phyloP scores from a whole-genome alignment of 2,329 filamentous ascomycete species.

The Epichloe baconii region DNA sequence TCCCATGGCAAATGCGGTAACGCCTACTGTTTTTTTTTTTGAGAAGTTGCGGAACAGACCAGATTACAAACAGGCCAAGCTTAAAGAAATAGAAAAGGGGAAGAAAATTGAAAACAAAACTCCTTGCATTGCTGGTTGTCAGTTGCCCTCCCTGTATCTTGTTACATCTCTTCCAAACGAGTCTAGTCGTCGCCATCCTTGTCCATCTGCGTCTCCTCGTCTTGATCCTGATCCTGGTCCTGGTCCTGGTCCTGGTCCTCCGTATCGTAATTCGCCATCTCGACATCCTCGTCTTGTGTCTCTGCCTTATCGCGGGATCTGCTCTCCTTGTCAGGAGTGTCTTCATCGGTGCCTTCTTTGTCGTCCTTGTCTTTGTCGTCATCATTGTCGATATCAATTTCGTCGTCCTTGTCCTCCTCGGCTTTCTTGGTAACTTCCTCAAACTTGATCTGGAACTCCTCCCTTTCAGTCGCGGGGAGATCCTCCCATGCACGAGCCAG shows the following conservation, averaged over 20 bases:
- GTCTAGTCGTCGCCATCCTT: slow-evolving; percentile 16
- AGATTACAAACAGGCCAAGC: too few relatives aligned
- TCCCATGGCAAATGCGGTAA: too few relatives aligned
- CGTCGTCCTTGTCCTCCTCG: slow-evolving; percentile 16
- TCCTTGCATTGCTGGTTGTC: neutral
- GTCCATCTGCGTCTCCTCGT: slow-evolving; percentile 18
- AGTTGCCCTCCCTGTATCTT: neutral
- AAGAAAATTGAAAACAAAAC: neutral
- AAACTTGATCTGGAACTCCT: slow-evolving; percentile 30
- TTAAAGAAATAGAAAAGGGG: neutral
- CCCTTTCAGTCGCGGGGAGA: slow-evolving; percentile 34
- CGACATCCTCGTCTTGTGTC: slow-evolving; percentile 33
- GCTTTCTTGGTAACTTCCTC: slow-evolving; percentile 15
- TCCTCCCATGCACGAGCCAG: slow-evolving; percentile 42
- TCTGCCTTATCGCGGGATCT: slow-evolving; percentile 15
- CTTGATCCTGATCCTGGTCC: slow-evolving; percentile 3
- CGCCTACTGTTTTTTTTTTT: too few relatives aligned
- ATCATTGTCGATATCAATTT: slow-evolving; percentile 9
- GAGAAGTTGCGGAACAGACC: too few relatives aligned
- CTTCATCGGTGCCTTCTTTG: slow-evolving; percentile 6
- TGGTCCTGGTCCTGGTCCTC: slow-evolving; percentile 19
- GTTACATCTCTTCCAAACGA: neutral
- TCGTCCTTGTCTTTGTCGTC: slow-evolving; percentile 4
- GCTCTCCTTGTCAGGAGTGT: slow-evolving; percentile 10
- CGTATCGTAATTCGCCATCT: slow-evolving; percentile 35